Percentiles rank a stretch among this genome's conserved stretches.
Evolutionary conservation across 305 asterid species (phyloP).

Genomic region (Fraxinus velutina): DNA sequence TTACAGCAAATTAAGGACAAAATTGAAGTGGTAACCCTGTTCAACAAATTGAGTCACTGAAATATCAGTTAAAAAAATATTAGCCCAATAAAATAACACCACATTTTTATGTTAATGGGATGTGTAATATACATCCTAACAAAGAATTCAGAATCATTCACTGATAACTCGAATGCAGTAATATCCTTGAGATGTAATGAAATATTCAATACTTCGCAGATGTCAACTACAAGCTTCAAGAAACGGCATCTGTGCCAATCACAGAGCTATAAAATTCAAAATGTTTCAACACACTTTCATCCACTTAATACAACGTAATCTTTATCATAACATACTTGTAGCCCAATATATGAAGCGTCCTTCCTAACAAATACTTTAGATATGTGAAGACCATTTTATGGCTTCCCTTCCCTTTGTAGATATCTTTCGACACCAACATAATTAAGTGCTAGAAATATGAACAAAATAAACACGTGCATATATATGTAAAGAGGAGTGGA

Average conservation of each 20-base stretch:
- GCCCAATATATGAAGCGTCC: not conserved
- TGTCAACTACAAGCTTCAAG: not conserved
- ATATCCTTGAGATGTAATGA: not conserved
- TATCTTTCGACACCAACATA: not conserved
- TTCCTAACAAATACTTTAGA: not conserved
- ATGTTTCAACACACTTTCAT: not conserved
- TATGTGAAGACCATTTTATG: not conserved
- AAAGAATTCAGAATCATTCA: not conserved
- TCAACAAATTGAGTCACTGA: not conserved
- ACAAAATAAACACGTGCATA: not conserved
- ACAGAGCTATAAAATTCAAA: not conserved
- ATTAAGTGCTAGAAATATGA: not conserved
- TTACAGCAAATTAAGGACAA: slow-evolving; percentile 2
- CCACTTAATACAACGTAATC: not conserved
- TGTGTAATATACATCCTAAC: not conserved
- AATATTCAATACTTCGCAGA: not conserved
- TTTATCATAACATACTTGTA: not conserved
- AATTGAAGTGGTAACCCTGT: not conserved
- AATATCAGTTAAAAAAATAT: not conserved
- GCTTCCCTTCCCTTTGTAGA: not conserved
- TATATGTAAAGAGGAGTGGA: not conserved
- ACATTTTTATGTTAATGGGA: not conserved
- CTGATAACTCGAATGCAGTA: not conserved
- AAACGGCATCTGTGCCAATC: not conserved
- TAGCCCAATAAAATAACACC: not conserved